Evolutionary conservation across 2,329 filamentous ascomycete genomes (phyloP).

Genomic region (Penicillium fuscoglaucum): DNA sequence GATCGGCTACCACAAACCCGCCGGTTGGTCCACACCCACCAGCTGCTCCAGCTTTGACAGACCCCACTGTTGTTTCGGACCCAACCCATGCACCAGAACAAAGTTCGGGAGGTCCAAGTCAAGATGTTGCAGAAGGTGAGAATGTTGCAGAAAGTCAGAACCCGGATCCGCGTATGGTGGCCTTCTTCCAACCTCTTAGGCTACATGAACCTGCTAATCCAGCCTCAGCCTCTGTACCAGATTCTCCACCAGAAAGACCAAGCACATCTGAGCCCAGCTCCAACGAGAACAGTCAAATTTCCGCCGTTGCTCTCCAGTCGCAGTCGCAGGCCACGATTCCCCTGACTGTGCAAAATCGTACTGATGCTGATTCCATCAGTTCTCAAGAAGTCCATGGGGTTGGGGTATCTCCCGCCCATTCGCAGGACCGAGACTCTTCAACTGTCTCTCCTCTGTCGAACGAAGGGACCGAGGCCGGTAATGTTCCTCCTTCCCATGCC

Average conservation of each 20-base stretch:
- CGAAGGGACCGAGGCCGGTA: background rate
- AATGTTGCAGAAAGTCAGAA: background rate
- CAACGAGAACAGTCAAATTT: background rate
- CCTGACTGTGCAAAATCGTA: background rate
- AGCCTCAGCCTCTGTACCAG: background rate
- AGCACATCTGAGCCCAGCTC: background rate
- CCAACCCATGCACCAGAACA: background rate
- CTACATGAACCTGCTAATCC: background rate
- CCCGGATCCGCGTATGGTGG: background rate
- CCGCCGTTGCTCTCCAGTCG: background rate
- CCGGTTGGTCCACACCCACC: background rate
- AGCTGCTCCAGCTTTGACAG: background rate
- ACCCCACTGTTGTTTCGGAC: background rate
- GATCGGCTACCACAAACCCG: background rate
- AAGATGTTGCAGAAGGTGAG: background rate
- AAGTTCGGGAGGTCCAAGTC: background rate
- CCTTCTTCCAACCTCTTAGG: background rate
- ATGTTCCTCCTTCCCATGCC: background rate
- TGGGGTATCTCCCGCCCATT: background rate
- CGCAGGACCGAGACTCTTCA: background rate
- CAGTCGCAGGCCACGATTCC: background rate
- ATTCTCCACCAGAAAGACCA: background rate
- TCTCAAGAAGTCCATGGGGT: background rate
- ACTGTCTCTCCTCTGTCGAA: background rate
- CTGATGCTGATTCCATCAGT: background rate